phyloP scores from a whole-genome alignment of 2,329 filamentous ascomycete species.

The Aspergillus tanneri region DNA sequence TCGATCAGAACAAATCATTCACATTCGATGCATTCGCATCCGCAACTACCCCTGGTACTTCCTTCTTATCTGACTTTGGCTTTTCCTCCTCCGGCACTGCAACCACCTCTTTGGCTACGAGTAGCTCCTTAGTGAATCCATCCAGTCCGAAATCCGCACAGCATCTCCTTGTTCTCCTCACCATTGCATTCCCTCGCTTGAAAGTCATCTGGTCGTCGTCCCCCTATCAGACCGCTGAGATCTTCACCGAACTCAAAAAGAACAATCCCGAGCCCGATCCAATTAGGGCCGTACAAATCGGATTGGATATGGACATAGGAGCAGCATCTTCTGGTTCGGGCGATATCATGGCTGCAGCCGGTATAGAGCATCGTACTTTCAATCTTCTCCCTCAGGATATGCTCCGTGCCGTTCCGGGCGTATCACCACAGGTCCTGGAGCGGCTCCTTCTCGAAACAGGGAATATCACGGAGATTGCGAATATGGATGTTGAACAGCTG shows the following conservation, averaged over 20 bases:
- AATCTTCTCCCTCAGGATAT: constrained; percentile 88
- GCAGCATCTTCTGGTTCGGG: constrained; percentile 34
- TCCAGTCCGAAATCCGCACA: constrained; percentile 73
- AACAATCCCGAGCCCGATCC: constrained; percentile 89
- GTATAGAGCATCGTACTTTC: constrained; percentile 63
- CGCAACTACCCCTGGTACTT: constrained; percentile 40
- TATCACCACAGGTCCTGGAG: constrained; percentile 75
- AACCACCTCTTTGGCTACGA: constrained; percentile 56
- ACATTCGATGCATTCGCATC: constrained; percentile 70
- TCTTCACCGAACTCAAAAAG: constrained; percentile 90
- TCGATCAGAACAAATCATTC: constrained; percentile 95
- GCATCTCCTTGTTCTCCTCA: constrained; percentile 86
- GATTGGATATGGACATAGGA: constrained; percentile 61
- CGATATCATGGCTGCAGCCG: constrained; percentile 57
- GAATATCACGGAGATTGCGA: constrained; percentile 78
- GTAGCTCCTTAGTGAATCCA: constrained; percentile 62
- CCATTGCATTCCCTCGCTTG: constrained; percentile 83
- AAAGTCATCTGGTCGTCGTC: constrained; percentile 92
- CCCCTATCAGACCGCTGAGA: constrained; percentile 95
- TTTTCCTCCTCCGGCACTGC: constrained; percentile 38
- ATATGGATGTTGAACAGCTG: constrained; percentile 75
- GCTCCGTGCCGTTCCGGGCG: constrained; percentile 78
- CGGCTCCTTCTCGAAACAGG: constrained; percentile 70
- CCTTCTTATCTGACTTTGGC: constrained; percentile 55
- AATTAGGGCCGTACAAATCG: constrained; percentile 77